phyloP scores from a whole-genome alignment of 2,329 filamentous ascomycete genomes.

The Fusarium sp. region DNA sequence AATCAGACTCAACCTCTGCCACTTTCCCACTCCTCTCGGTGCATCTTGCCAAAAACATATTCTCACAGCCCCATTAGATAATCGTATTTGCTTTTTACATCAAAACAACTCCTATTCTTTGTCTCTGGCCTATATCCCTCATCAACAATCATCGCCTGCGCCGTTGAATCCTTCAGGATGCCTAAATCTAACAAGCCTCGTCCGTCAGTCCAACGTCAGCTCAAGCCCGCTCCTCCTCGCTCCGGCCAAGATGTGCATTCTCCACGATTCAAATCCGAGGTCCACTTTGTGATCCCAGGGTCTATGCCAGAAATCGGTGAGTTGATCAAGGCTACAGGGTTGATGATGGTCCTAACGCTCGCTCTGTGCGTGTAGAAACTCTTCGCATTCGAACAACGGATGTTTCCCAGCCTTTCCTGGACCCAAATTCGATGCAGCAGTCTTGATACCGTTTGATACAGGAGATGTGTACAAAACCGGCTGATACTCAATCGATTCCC shows the following conservation, averaged over 20 bases:
- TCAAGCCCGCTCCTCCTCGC: conserved; percentile 46
- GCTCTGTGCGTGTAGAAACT: conserved; percentile 34
- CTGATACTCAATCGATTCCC: conserved; percentile 2
- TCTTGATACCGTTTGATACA: conserved; percentile 13
- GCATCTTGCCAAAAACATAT: background rate
- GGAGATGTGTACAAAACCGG: background rate
- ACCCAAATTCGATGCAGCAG: conserved; percentile 45
- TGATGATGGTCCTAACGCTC: conserved; percentile 3
- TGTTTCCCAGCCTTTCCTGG: conserved; percentile 53
- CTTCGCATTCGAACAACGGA: conserved; percentile 47
- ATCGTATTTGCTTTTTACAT: background rate
- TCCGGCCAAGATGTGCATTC: conserved; percentile 42
- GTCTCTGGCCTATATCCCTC: background rate
- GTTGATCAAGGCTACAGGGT: background rate
- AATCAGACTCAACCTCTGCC: background rate
- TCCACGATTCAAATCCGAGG: conserved; percentile 45
- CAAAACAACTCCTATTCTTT: background rate
- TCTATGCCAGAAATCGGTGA: conserved; percentile 46
- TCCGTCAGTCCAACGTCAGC: conserved; percentile 35
- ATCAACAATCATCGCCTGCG: background rate
- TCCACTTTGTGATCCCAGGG: conserved; percentile 49
- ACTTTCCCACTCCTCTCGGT: background rate
- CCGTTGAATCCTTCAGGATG: conserved; percentile 24
- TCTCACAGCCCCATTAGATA: background rate
- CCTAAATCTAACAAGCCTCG: conserved; percentile 26